Evolutionary conservation across 768 basidiomycete genomes (phyloP).

Genomic region (Mycena olivaceomarginata): DNA sequence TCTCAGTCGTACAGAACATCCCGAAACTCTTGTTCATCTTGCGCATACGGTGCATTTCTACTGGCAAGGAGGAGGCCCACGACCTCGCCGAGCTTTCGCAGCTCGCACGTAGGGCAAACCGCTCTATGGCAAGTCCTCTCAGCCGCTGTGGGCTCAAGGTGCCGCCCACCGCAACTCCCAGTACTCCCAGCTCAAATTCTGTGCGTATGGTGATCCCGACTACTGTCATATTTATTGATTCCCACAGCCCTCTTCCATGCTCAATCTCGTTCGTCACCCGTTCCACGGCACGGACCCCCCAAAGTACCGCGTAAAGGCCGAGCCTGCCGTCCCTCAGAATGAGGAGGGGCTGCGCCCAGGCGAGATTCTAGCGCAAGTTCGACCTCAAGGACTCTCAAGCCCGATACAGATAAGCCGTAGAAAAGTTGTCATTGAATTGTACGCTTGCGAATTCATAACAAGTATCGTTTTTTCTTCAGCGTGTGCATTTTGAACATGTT

Average conservation of each 20-base stretch:
- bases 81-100: constrained; percentile 90
- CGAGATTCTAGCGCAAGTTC: constrained; percentile 28
- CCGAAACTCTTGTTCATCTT: not conserved
- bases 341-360: constrained; percentile 39
- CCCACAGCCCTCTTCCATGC: constrained; percentile 68
- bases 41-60: constrained; percentile 86
- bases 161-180: constrained; percentile 92
- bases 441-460: constrained; percentile 13
- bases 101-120: constrained; percentile 86
- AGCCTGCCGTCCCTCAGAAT: constrained; percentile 43
- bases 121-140: constrained; percentile 88
- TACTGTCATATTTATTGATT: not conserved
- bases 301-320: constrained; percentile 77
- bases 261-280: constrained; percentile 96
- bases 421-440: constrained; percentile 21
- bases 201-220: constrained; percentile 65
- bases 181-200: constrained; percentile 95
- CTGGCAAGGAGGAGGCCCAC: constrained; percentile 85
- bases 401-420: not conserved
- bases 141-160: constrained; percentile 91
- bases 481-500: not conserved
- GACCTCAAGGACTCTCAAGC: not conserved
- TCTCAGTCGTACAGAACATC: too few relatives aligned
- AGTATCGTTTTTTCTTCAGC: too few relatives aligned
- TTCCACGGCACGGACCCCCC: constrained; percentile 90